phyloP scores from a whole-genome alignment of 306 rosid genomes.

The Calophaca sinica region DNA sequence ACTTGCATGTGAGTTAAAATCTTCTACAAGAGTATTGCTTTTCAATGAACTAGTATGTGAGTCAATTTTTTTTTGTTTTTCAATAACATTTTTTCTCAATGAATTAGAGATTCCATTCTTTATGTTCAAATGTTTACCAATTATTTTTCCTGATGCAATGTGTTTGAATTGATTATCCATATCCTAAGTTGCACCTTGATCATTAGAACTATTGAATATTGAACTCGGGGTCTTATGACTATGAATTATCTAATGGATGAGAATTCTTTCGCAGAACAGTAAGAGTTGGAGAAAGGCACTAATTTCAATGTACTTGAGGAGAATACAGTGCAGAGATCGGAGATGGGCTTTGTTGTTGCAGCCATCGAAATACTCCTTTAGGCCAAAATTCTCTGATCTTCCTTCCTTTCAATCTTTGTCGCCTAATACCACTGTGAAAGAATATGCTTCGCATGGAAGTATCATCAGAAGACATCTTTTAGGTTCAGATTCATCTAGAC shows the following conservation, averaged over 20 bases:
- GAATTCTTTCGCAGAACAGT: slow-evolving; percentile 48
- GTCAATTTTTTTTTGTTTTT: background rate
- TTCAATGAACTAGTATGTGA: slow-evolving; percentile 12
- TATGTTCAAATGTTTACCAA: background rate
- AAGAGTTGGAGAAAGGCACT: slow-evolving; percentile 48
- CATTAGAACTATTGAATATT: slow-evolving; percentile 25
- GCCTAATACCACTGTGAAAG: slow-evolving; percentile 45
- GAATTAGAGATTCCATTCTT: slow-evolving; percentile 3
- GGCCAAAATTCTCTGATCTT: slow-evolving; percentile 50
- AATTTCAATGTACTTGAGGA: slow-evolving; percentile 77
- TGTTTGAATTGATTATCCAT: background rate
- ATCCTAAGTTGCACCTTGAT: slow-evolving; percentile 24
- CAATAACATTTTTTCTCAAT: background rate
- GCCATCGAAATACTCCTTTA: slow-evolving; percentile 62
- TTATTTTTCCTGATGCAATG: background rate
- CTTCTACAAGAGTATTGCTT: background rate
- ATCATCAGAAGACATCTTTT: slow-evolving; percentile 54
- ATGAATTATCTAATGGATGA: slow-evolving; percentile 44
- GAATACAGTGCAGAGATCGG: slow-evolving; percentile 71
- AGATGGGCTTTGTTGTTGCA: slow-evolving; percentile 68
- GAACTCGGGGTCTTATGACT: slow-evolving; percentile 4
- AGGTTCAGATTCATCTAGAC: slow-evolving; percentile 51
- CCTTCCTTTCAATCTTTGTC: slow-evolving; percentile 55
- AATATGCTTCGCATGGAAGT: slow-evolving; percentile 50
- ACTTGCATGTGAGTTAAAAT: slow-evolving; percentile 17